phyloP scores from a whole-genome alignment of 1,284 basidiomycete genomes.

The Trichosporon sp. region DNA sequence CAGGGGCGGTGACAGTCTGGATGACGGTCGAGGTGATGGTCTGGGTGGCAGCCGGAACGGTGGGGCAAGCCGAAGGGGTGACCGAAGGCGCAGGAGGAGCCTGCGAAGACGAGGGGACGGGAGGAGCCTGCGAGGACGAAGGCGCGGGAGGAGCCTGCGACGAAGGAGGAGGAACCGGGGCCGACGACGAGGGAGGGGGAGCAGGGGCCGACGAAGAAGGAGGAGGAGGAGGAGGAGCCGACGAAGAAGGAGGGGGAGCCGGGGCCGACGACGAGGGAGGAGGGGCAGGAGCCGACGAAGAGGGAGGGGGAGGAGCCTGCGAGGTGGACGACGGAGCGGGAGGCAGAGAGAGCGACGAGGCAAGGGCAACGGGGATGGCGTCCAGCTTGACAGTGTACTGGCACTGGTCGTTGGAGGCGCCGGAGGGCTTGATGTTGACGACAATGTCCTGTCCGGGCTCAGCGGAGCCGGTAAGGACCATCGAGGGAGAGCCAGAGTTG shows the following conservation, averaged over 20 bases:
- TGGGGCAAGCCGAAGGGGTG: background rate
- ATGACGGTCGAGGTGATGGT: slow-evolving; percentile 18
- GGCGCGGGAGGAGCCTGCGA: background rate
- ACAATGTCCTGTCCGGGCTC: background rate
- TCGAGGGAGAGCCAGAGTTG: slow-evolving; percentile 2
- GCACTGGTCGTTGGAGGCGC: slow-evolving; percentile 7
- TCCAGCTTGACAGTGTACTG: slow-evolving; percentile 6
- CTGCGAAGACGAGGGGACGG: background rate
- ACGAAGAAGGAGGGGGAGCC: background rate
- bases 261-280: background rate
- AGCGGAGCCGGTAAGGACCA: background rate
- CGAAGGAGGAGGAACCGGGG: background rate
- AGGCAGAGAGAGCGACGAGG: background rate
- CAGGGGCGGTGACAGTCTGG: slow-evolving; percentile 4
- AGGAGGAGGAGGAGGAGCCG: background rate
- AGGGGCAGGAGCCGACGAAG: background rate
- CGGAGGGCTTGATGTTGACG: slow-evolving; percentile 6
- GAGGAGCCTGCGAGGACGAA: background rate
- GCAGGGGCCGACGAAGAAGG: background rate
- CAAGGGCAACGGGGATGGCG: background rate
- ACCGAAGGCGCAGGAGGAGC: background rate
- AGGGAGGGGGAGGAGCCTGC: background rate
- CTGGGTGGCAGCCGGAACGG: background rate
- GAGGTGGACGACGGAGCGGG: background rate
- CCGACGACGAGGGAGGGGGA: background rate